phyloP scores from a whole-genome alignment of 192 early-diverging fungal genomes.

The Backusella circina region DNA sequence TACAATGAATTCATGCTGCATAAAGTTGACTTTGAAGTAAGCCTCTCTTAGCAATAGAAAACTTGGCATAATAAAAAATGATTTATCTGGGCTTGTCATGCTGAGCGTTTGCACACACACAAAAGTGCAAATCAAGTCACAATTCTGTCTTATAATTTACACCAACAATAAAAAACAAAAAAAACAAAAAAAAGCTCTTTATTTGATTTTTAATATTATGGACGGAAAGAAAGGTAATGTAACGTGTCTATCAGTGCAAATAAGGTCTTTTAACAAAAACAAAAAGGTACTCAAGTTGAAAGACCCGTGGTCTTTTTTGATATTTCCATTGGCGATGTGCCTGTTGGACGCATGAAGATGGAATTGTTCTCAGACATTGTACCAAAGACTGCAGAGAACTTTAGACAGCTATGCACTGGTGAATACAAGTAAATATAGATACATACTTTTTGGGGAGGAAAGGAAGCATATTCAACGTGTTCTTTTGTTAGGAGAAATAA shows the following conservation, averaged over 20 bases:
- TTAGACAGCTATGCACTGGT: slow-evolving; percentile 89
- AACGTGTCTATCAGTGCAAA: neutral
- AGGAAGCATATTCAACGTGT: no score
- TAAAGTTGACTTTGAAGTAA: no score
- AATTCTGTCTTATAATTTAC: neutral
- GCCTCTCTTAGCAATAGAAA: no score
- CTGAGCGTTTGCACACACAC: neutral
- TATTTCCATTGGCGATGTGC: slow-evolving; percentile 66
- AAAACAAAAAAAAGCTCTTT: neutral
- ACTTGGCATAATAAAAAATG: no score
- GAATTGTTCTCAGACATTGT: slow-evolving; percentile 69
- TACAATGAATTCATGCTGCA: no score
- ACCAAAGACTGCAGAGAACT: slow-evolving; percentile 79
- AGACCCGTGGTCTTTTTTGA: slow-evolving; percentile 68
- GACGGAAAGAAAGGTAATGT: neutral
- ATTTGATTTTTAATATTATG: neutral
- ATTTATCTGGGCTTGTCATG: no score
- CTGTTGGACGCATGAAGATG: slow-evolving; percentile 65
- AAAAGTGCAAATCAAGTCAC: neutral
- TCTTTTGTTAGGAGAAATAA: slow-evolving; percentile 58
- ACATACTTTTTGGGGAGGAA: no score
- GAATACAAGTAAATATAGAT: slow-evolving; percentile 63
- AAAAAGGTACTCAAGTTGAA: slow-evolving; percentile 13
- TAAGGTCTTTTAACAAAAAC: neutral
- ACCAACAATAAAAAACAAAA: neutral